Evolutionary conservation across 2,329 filamentous ascomycete species (phyloP), one percentile per base, ranked within the genome.

Genomic region (Penicillium sp.): DNA sequence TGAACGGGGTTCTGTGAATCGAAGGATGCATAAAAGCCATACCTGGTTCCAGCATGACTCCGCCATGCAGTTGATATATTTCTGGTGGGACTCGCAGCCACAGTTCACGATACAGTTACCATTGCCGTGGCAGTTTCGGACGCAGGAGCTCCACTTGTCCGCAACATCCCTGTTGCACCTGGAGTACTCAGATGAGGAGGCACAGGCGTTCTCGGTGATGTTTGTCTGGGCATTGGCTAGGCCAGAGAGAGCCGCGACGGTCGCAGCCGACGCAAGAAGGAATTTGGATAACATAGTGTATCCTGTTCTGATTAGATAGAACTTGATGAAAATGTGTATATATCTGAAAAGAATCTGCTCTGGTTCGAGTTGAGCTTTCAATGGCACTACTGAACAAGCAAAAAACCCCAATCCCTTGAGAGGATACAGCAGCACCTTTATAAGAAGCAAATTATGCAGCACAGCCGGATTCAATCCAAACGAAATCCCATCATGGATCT

Each of bases 21-120:
- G 6, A 16, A 2, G 8, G 4, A 32, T 16, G 37, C 37, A 43
- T 42, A 20, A 13, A 39, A 22, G 11, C 13, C 52, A n/a, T 61
- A 72, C 69, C 55, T 70, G 66, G 55, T 76, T 76, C 74, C 74
- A 76, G 63, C 73, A 76, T 22, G 64, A 62, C 26, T 70, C 60
- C 2, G 72, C 68, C 65, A 74, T 74, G 65, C 73, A 74, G 53
- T 75, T 74, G 56, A 71, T 64, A 60, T 68, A 68, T 40, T 63
- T 43, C 40, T 65, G 63, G 48, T 67, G 63, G 2, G 61, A 59
- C 22, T 58, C 58, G 45, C 65, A 67, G 14, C 64, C 64, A 37
- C 65, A 67, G 38, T 63, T 54, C 2, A 64, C 61, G 11, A 55
- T 57, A 39, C 65, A 67, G 49, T 65, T 37, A 11, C 58, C 59